Percentiles rank a stretch among this genome's conserved stretches.
Conservation (phyloP, 371 early-diverging fungal genomes). For the Actinomortierella ambigua region DNA sequence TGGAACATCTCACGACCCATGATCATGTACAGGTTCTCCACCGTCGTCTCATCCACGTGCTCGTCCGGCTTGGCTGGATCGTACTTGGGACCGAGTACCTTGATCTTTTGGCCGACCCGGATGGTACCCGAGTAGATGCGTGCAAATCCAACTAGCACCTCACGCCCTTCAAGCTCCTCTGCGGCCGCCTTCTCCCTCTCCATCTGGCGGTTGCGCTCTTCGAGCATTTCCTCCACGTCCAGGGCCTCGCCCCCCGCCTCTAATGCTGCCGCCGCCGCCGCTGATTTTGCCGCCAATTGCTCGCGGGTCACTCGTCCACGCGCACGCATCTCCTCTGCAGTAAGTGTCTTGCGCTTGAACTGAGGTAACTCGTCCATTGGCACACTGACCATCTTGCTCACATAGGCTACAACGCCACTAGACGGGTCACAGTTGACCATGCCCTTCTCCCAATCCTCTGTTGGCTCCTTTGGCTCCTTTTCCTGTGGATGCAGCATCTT, state of each 20-base stretch:
- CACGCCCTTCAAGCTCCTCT: slow-evolving; percentile 47
- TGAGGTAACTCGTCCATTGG: slow-evolving; percentile 77
- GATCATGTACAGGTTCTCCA: slow-evolving; percentile 85
- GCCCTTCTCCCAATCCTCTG: slow-evolving; percentile 63
- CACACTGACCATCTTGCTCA: slow-evolving; percentile 93
- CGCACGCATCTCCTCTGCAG: slow-evolving; percentile 93
- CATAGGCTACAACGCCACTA: slow-evolving; percentile 75
- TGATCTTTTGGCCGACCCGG: slow-evolving; percentile 82
- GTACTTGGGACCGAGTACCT: slow-evolving; percentile 95
- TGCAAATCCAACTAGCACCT: slow-evolving; percentile 88
- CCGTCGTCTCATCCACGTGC: slow-evolving; percentile 71
- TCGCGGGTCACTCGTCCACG: slow-evolving; percentile 63
- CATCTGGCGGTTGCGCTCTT: slow-evolving; percentile 29
- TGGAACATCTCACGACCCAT: slow-evolving; percentile 95
- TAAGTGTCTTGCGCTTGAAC: slow-evolving; percentile 67
- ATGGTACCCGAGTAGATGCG: slow-evolving; percentile 92
- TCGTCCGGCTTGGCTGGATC: slow-evolving; percentile 68
- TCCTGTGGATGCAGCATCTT: slow-evolving; percentile 72
- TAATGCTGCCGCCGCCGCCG: slow-evolving; percentile 15
- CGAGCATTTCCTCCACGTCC: slow-evolving; percentile 34
- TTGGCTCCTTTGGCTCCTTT: slow-evolving; percentile 52
- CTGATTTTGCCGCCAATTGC: slow-evolving; percentile 30
- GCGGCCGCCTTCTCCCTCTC: slow-evolving; percentile 48
- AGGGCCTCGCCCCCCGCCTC: slow-evolving; percentile 49
- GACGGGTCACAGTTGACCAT: slow-evolving; percentile 62